Evolutionary conservation across 352 stramenopile genomes (phyloP).

Genomic region (Aphanomyces invadans): DNA sequence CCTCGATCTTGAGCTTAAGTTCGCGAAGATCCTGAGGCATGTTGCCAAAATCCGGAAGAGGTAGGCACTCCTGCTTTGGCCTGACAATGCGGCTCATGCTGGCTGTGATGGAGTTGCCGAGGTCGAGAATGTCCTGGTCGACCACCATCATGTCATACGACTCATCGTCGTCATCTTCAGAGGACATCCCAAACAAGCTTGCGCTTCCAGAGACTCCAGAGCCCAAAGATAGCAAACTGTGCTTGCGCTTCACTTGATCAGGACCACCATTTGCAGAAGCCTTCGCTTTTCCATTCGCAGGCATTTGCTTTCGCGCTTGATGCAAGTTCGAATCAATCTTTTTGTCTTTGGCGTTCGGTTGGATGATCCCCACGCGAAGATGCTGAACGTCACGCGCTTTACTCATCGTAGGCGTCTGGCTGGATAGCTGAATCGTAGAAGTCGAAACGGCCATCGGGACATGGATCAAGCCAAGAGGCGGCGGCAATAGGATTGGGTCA

Average conservation of each 20-base stretch:
- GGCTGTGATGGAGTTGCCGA: slow-evolving; percentile 27
- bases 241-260: slow-evolving; percentile 11
- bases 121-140: slow-evolving; percentile 17
- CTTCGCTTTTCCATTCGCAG: background rate
- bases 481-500: background rate
- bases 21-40: slow-evolving; percentile 72
- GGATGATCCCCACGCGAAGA: background rate
- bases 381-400: slow-evolving; percentile 12
- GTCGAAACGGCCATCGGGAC: background rate
- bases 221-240: slow-evolving; percentile 2
- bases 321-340: slow-evolving; percentile 13
- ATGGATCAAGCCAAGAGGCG: background rate
- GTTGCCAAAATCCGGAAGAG: slow-evolving; percentile 63
- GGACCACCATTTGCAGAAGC: background rate
- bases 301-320: background rate
- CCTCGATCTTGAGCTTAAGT: slow-evolving; percentile 79
- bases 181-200: slow-evolving; percentile 18
- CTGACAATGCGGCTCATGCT: slow-evolving; percentile 12
- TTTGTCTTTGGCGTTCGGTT: slow-evolving; percentile 13
- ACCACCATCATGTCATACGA: slow-evolving; percentile 23
- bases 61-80: slow-evolving; percentile 46
- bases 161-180: slow-evolving; percentile 20
- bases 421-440: background rate
- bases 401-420: slow-evolving; percentile 15
- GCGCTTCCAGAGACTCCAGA: background rate